Evolutionary conservation across 371 early-diverging fungal species (phyloP).

Genomic region (Vavraia culicis): DNA sequence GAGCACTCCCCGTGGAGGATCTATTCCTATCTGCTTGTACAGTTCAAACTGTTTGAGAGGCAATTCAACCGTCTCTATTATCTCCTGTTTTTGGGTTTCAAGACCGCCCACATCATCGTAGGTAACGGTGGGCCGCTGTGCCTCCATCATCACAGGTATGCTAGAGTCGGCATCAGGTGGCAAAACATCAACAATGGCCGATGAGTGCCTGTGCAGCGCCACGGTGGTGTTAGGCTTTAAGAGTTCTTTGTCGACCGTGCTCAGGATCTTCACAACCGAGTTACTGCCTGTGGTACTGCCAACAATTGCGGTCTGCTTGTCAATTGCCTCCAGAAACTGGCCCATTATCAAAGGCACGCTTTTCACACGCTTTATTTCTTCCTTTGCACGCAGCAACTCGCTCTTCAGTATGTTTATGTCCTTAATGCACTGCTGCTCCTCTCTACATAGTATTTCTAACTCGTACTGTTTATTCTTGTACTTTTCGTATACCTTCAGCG

Average conservation of each 20-base stretch:
- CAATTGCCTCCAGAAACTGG: conserved; percentile 92
- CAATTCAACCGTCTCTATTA: conserved; percentile 83
- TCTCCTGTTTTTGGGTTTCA: conserved; percentile 74
- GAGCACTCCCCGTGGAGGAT: conserved; percentile 75
- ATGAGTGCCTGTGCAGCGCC: conserved; percentile 89
- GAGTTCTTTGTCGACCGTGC: conserved; percentile 86
- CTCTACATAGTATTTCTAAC: conserved; percentile 72
- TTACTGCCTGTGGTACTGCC: conserved; percentile 81
- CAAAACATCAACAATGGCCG: conserved; percentile 55
- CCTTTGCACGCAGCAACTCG: conserved; percentile 63
- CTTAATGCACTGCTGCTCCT: conserved; percentile 94
- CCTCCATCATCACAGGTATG: conserved; percentile 41
- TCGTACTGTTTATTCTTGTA: conserved; percentile 59
- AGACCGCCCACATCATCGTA: conserved; percentile 98
- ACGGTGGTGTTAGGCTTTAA: conserved; percentile 86
- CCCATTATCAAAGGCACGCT: conserved; percentile 95
- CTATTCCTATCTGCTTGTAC: conserved; percentile 78
- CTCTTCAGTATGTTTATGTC: conserved; percentile 81
- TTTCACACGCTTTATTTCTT: conserved; percentile 91
- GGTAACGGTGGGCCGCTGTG: conserved; percentile 47
- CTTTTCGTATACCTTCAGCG: conserved; percentile 58
- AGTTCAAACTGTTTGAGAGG: conserved; percentile 84
- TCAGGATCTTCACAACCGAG: conserved; percentile 77
- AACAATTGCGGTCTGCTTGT: conserved; percentile 84
- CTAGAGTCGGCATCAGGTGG: conserved; percentile 46